phyloP scores from a whole-genome alignment of 129 eudicot species.

The Chrysanthemum makinoi region DNA sequence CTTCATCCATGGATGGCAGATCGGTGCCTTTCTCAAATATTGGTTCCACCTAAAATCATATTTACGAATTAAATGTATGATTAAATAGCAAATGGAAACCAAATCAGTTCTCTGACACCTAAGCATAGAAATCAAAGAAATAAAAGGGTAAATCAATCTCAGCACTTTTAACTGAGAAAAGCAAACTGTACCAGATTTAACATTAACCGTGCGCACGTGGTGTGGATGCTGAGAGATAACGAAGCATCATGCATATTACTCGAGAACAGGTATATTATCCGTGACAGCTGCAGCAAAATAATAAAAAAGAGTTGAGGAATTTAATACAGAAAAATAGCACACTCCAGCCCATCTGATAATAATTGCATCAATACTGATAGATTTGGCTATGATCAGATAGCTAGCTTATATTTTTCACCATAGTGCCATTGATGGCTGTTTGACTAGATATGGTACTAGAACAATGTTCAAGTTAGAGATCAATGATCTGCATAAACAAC shows the following conservation, averaged over 20 bases:
- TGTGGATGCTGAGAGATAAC: conserved; percentile 92
- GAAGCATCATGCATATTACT: conserved; percentile 99
- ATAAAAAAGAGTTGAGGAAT: conserved; percentile 1
- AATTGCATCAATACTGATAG: background rate
- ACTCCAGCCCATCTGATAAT: background rate
- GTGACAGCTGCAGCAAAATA: conserved; percentile 69
- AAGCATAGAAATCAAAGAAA: background rate
- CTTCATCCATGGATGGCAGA: conserved; percentile 94
- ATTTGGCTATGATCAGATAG: no score
- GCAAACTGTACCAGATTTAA: conserved; percentile 68
- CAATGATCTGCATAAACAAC: background rate
- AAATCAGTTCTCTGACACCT: background rate
- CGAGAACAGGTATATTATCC: conserved; percentile 93
- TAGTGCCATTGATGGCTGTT: background rate
- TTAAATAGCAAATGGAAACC: conserved; percentile 11
- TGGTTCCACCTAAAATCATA: conserved; percentile 75
- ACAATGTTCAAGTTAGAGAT: background rate
- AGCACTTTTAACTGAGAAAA: conserved; percentile 22
- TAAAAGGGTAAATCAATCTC: background rate
- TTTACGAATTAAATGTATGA: background rate
- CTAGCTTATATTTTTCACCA: conserved; percentile 16
- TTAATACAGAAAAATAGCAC: conserved; percentile 2
- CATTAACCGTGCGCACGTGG: conserved; percentile 98
- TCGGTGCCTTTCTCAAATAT: conserved; percentile 97
- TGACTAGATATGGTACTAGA: conserved; percentile 11